phyloP scores from a whole-genome alignment of 805 yeast species.

The Candida dajiaensis region DNA sequence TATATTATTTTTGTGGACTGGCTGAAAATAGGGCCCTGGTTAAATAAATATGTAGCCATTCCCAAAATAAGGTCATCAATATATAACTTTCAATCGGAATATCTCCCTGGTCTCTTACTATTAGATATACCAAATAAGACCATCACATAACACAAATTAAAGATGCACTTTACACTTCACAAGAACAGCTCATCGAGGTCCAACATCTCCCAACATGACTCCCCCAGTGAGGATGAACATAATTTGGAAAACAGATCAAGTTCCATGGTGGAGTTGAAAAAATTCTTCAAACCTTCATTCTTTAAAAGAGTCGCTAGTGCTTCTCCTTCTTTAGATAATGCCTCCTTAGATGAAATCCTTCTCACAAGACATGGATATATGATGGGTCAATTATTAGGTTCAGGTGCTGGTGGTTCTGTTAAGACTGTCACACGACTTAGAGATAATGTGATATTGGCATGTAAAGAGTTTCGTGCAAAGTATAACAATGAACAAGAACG shows the following conservation, averaged over 20 bases:
- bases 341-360: constrained; percentile 45
- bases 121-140: too few species aligned
- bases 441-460: constrained; percentile 73
- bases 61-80: neutral
- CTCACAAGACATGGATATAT: constrained; percentile 58
- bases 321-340: constrained; percentile 5
- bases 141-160: too few species aligned
- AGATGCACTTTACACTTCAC: neutral
- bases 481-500: constrained; percentile 63
- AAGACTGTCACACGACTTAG: constrained; percentile 59
- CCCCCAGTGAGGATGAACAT: neutral
- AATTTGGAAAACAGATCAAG: neutral
- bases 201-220: neutral
- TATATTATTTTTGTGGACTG: too few species aligned
- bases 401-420: constrained; percentile 90
- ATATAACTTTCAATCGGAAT: neutral
- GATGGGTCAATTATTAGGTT: constrained; percentile 68
- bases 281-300: constrained; percentile 17
- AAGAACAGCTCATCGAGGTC: neutral
- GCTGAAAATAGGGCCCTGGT: neutral
- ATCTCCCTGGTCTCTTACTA: too few species aligned
- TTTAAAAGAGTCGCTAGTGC: constrained; percentile 11
- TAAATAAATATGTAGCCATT: too few species aligned
- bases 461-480: constrained; percentile 73
- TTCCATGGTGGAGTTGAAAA: constrained; percentile 18